Conservation (phyloP, 1,284 basidiomycete genomes). For the Sporisorium exsertum region DNA sequence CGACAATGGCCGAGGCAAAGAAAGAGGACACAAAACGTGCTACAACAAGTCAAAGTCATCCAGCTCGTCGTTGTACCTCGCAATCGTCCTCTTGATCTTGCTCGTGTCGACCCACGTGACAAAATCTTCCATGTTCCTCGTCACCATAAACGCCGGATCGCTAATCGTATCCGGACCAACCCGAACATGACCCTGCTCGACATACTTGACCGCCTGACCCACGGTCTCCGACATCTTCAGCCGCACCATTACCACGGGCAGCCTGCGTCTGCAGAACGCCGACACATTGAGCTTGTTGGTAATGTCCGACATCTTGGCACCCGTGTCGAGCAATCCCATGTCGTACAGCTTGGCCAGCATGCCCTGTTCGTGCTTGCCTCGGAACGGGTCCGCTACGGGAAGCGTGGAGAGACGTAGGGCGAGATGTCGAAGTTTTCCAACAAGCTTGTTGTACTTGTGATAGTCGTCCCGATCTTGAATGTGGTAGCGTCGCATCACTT, state of each 20-base stretch:
- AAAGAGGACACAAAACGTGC: background rate
- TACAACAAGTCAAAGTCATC: constrained; percentile 68
- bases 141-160: constrained; percentile 96
- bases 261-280: constrained; percentile 88
- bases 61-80: constrained; percentile 92
- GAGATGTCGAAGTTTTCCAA: constrained; percentile 85
- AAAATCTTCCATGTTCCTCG: constrained; percentile 95
- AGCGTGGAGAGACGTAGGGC: constrained; percentile 89
- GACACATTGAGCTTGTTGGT: constrained; percentile 89
- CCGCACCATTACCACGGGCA: constrained; percentile 92
- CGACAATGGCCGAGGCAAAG: background rate
- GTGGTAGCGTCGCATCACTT: constrained; percentile 95
- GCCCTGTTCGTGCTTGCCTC: constrained; percentile 84
- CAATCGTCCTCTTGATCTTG: constrained; percentile 94
- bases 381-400: constrained; percentile 89
- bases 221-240: constrained; percentile 96
- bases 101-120: constrained; percentile 99
- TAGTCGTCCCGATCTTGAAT: constrained; percentile 81
- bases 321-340: constrained; percentile 84
- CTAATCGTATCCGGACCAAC: constrained; percentile 96
- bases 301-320: constrained; percentile 71
- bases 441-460: constrained; percentile 97
- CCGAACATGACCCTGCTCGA: constrained; percentile 97
- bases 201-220: constrained; percentile 94
- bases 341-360: constrained; percentile 96